A percentile compares a stretch with the other conserved stretches of the same genome.
phyloP scores from a whole-genome alignment of 140 eudicot genomes.

The Flaveria floridana region DNA sequence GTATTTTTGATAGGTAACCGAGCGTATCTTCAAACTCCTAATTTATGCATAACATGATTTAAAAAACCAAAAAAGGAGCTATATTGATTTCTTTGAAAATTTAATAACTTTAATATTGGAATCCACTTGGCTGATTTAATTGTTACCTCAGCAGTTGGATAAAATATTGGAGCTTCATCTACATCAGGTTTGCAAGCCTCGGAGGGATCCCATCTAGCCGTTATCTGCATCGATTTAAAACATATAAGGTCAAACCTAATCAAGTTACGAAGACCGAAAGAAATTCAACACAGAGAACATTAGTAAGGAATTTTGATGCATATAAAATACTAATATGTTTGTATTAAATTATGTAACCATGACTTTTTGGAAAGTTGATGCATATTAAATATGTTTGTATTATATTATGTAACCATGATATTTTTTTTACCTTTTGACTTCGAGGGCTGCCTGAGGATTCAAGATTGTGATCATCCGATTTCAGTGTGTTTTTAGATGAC shows the following conservation, averaged over 20 bases:
- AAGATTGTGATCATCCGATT: constrained; percentile 38
- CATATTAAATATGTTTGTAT: background rate
- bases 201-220: constrained; percentile 77
- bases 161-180: constrained; percentile 66
- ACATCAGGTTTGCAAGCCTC: constrained; percentile 61
- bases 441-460: constrained; percentile 60
- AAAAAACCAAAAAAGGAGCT: background rate
- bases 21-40: constrained; percentile 79
- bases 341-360: constrained; percentile 6
- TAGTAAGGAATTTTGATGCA: background rate
- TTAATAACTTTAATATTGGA: background rate
- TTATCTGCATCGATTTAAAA: constrained; percentile 40
- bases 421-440: constrained; percentile 45
- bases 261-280: background rate
- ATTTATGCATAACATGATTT: constrained; percentile 7
- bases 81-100: background rate
- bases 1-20: constrained; percentile 60
- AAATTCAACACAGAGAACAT: background rate
- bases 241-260: background rate
- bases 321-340: background rate
- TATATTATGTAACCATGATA: constrained; percentile 9
- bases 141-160: constrained; percentile 62
- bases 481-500: constrained; percentile 34
- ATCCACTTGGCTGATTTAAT: background rate
- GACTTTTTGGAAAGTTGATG: background rate